Evolutionary conservation across 352 stramenopile genomes (phyloP).

Genomic region (Globisporangium paddicum): DNA sequence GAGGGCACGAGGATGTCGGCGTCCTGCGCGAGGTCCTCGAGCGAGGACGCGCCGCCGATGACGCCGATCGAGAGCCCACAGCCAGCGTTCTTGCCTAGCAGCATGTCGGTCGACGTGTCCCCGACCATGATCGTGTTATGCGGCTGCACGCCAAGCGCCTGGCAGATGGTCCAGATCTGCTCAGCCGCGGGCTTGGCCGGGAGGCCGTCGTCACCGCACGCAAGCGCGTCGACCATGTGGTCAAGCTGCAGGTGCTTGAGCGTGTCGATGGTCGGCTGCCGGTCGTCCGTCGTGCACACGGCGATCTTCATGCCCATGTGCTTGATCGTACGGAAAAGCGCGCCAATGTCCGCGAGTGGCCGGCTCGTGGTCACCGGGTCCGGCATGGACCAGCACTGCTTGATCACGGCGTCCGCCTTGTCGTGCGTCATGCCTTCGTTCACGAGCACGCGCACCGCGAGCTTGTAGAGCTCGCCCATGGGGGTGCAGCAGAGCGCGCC

Average conservation of each 20-base stretch:
- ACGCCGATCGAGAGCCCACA: conserved; percentile 77
- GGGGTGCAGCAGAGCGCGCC: conserved; percentile 79
- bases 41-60: conserved; percentile 67
- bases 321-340: conserved; percentile 81
- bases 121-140: conserved; percentile 89
- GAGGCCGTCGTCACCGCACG: conserved; percentile 80
- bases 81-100: conserved; percentile 70
- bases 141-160: conserved; percentile 65
- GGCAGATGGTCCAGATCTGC: conserved; percentile 84
- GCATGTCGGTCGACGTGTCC: conserved; percentile 84
- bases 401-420: conserved; percentile 58
- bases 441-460: conserved; percentile 70
- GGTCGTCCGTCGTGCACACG: conserved; percentile 85
- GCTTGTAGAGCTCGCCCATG: conserved; percentile 83
- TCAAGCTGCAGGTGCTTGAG: conserved; percentile 68
- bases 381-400: conserved; percentile 81
- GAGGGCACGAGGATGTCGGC: conserved; percentile 82
- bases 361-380: conserved; percentile 70
- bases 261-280: conserved; percentile 69
- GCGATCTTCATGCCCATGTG: conserved; percentile 87
- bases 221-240: conserved; percentile 70
- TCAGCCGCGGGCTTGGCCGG: conserved; percentile 78
- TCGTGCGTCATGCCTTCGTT: conserved; percentile 62
- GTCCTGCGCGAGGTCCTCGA: conserved; percentile 78
- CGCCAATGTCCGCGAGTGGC: conserved; percentile 63